Percentiles rank a stretch among this genome's conserved stretches.
These are phyloP conservation scores for Linnemannia hyalina DNA, from an alignment of 192 early-diverging fungal species.

Conservation along the genomic window DNA sequence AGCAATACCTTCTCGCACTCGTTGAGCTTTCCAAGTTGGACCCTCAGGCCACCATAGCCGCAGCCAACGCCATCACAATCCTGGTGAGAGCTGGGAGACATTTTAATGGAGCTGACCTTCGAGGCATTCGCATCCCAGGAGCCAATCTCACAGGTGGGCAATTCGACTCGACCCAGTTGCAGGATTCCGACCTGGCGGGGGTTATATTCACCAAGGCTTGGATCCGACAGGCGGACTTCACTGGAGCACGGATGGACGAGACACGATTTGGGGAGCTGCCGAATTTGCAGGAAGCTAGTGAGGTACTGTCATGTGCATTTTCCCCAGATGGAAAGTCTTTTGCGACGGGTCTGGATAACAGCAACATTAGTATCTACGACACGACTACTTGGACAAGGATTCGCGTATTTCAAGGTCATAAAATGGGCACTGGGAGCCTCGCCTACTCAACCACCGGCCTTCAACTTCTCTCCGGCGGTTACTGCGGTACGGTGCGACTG, in stretches of 20 bases:
- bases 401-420: too few species aligned
- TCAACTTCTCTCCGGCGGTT: too few species aligned
- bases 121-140: background rate
- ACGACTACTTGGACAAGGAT: too few species aligned
- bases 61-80: slow-evolving; percentile 9
- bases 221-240: slow-evolving; percentile 2
- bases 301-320: too few species aligned
- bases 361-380: too few species aligned
- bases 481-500: too few species aligned
- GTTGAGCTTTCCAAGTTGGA: background rate
- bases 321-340: too few species aligned
- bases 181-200: background rate
- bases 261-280: background rate
- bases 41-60: background rate
- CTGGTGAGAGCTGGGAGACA: background rate
- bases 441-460: too few species aligned
- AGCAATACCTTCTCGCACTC: background rate
- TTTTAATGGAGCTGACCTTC: background rate
- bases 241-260: background rate
- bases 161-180: background rate
- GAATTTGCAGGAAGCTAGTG: too few species aligned
- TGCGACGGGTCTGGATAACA: too few species aligned
- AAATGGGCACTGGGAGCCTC: too few species aligned
- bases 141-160: background rate
- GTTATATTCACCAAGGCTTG: background rate